These are phyloP conservation scores for Neltuma alba DNA, from an alignment of 306 rosid species.

Conservation along the genomic window DNA sequence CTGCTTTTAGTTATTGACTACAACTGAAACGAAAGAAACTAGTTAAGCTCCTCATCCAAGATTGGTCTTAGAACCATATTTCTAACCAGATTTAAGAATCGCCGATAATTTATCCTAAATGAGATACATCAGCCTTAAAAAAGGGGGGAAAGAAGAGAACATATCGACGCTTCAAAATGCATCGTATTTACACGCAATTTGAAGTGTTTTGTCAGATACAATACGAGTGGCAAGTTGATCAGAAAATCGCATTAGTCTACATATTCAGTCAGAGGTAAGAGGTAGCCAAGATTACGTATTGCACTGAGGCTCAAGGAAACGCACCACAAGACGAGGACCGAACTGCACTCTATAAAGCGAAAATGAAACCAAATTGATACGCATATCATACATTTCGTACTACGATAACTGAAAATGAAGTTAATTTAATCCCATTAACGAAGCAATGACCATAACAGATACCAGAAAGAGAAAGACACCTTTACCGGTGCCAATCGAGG, in stretches of 20 bases:
- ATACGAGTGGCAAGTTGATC: neutral
- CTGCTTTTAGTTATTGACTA: neutral
- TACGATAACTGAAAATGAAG: neutral
- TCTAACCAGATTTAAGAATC: neutral
- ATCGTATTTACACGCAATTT: neutral
- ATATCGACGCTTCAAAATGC: neutral
- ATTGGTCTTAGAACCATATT: constrained; percentile 10
- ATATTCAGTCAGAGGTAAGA: neutral
- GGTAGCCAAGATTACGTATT: neutral
- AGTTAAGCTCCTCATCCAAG: neutral
- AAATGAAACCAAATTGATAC: constrained; percentile 16
- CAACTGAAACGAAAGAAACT: neutral
- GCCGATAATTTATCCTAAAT: neutral
- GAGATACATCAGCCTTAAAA: neutral
- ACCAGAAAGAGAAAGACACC: neutral
- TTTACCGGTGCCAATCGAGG: constrained; percentile 92
- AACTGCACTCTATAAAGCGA: neutral
- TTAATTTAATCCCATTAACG: neutral
- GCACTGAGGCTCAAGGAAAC: neutral
- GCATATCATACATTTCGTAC: neutral
- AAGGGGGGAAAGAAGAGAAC: neutral
- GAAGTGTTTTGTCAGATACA: neutral
- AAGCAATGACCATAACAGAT: neutral
- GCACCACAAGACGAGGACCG: neutral
- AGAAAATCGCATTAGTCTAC: neutral